phyloP scores from a whole-genome alignment of 352 stramenopile genomes.

The Pythium periplocum region DNA sequence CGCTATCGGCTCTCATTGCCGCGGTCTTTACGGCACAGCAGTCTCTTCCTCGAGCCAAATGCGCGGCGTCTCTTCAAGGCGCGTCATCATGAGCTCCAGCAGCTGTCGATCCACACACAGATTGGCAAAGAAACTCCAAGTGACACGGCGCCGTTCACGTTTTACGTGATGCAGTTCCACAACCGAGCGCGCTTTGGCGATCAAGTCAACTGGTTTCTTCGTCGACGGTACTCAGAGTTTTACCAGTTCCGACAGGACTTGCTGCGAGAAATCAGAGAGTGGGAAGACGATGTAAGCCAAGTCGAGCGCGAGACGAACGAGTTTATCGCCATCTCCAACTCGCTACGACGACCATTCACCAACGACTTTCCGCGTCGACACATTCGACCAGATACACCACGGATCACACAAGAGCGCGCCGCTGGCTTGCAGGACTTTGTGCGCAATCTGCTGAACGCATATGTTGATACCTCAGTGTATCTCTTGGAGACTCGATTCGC shows the following conservation, averaged over 20 bases:
- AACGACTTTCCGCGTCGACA: slow-evolving; percentile 52
- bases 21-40: slow-evolving; percentile 15
- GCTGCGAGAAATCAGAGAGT: slow-evolving; percentile 39
- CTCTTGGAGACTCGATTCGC: slow-evolving; percentile 20
- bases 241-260: slow-evolving; percentile 41
- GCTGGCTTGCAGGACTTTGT: slow-evolving; percentile 46
- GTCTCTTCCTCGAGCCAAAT: slow-evolving; percentile 29
- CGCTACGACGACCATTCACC: slow-evolving; percentile 36
- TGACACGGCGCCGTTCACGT: slow-evolving; percentile 35
- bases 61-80: slow-evolving; percentile 55
- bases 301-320: slow-evolving; percentile 29
- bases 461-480: slow-evolving; percentile 58
- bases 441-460: slow-evolving; percentile 44
- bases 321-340: slow-evolving; percentile 34
- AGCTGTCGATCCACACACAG: slow-evolving; percentile 39
- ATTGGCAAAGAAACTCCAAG: slow-evolving; percentile 10
- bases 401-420: slow-evolving; percentile 46
- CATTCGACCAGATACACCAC: slow-evolving; percentile 47
- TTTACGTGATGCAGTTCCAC: slow-evolving; percentile 61
- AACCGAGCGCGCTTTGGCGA: slow-evolving; percentile 24
- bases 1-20: slow-evolving; percentile 4
- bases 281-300: slow-evolving; percentile 28
- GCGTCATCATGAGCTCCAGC: slow-evolving; percentile 39
- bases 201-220: slow-evolving; percentile 38
- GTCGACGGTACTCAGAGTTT: slow-evolving; percentile 69